These are phyloP conservation scores for Rhizophagus sp. DNA, from an alignment of 192 early-diverging fungal genomes.

Conservation along the genomic window DNA sequence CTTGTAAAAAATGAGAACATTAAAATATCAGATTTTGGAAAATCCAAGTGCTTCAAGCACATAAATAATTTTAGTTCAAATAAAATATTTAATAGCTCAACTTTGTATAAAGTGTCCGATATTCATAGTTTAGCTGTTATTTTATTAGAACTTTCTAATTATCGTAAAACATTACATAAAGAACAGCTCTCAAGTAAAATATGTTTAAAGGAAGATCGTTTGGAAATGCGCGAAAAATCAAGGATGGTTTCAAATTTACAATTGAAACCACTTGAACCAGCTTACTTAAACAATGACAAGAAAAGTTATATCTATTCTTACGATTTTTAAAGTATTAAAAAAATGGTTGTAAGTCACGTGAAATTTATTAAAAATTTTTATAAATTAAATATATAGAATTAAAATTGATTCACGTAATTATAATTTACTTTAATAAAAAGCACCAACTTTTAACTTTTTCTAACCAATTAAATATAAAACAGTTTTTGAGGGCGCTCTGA, in stretches of 20 bases:
- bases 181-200: neutral
- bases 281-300: neutral
- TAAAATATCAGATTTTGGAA: neutral
- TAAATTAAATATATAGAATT: no score
- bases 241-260: neutral
- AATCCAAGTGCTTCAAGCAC: neutral
- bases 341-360: no score
- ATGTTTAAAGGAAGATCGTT: no score
- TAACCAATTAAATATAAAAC: no score
- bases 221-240: neutral
- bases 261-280: neutral
- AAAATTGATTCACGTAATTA: no score
- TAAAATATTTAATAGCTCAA: neutral
- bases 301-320: neutral
- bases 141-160: neutral
- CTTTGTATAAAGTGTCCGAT: neutral
- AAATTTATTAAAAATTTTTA: no score
- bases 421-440: no score
- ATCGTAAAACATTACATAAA: neutral
- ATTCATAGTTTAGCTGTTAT: neutral
- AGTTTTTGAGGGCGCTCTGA: no score
- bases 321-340: no score
- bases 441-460: no score
- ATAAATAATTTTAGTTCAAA: neutral
- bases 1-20: neutral